Conservation (phyloP, 495 filamentous ascomycete genomes). For the Hypomontagnella submonticulosa region DNA sequence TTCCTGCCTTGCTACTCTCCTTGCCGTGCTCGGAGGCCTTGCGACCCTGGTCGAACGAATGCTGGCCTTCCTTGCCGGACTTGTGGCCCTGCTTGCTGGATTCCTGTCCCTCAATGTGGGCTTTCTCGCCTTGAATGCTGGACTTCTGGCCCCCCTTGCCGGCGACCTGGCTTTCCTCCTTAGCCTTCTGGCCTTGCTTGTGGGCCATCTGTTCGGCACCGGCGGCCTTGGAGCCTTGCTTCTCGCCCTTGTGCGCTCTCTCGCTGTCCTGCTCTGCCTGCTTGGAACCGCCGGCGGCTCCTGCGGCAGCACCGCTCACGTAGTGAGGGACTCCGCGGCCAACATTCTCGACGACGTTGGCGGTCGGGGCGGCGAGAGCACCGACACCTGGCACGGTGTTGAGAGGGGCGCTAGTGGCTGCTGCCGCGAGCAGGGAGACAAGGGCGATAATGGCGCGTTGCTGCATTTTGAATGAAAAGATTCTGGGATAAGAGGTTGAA, state of each 20-base stretch:
- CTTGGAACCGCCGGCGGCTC: background rate
- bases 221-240: background rate
- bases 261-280: constrained; percentile 2
- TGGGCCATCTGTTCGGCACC: constrained; percentile 1
- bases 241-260: background rate
- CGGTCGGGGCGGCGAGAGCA: constrained; percentile 12
- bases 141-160: background rate
- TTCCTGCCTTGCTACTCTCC: constrained; percentile 12
- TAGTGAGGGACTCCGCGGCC: constrained; percentile 3
- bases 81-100: constrained; percentile 1
- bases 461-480: constrained; percentile 36
- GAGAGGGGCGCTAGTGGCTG: constrained; percentile 24
- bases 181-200: constrained; percentile 3
- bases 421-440: constrained; percentile 36
- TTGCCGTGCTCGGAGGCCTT: constrained; percentile 12
- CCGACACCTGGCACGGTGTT: constrained; percentile 4
- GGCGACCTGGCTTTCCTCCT: constrained; percentile 14
- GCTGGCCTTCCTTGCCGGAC: constrained; percentile 7
- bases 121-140: background rate
- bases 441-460: constrained; percentile 31
- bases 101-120: constrained; percentile 4
- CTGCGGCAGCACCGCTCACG: background rate
- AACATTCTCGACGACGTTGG: constrained; percentile 5
- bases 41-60: constrained; percentile 15
- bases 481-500: background rate